These are phyloP conservation scores for Pseudogymnoascus sp. DNA, from an alignment of 2,329 filamentous ascomycete species.

Conservation along the genomic window DNA sequence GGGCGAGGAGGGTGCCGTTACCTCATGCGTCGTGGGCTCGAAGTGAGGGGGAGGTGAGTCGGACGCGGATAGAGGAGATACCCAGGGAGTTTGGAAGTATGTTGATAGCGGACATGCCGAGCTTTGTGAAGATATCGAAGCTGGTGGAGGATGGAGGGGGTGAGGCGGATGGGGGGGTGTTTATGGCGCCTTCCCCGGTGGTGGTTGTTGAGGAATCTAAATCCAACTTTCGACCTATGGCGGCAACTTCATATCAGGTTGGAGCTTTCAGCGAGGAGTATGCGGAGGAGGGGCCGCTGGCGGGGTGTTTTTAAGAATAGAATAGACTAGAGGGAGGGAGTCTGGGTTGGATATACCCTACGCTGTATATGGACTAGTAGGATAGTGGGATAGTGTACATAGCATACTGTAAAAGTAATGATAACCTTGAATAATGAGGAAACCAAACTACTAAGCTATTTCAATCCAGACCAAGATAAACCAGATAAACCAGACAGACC, in stretches of 20 bases:
- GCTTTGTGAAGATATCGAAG: constrained; percentile 1
- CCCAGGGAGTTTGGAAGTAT: background rate
- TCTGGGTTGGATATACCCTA: background rate
- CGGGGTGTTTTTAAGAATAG: constrained; percentile 3
- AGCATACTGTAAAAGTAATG: background rate
- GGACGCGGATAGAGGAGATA: background rate
- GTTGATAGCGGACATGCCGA: background rate
- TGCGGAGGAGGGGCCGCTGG: background rate
- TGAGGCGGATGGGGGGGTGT: background rate
- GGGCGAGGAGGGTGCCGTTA: background rate
- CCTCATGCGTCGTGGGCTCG: background rate
- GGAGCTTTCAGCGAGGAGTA: background rate
- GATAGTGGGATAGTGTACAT: background rate
- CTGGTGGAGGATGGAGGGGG: background rate
- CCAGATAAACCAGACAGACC: background rate
- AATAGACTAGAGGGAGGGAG: background rate
- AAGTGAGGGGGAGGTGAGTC: background rate
- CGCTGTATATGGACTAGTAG: background rate
- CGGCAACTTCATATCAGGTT: background rate
- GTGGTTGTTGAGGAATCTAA: background rate
- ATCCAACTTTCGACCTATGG: background rate
- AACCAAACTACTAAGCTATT: background rate
- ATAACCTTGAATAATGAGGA: constrained; percentile 3
- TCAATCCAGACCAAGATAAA: background rate
- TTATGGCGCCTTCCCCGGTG: background rate